phyloP scores from a whole-genome alignment of 192 early-diverging fungal genomes.

The Entrophospora sp. region DNA sequence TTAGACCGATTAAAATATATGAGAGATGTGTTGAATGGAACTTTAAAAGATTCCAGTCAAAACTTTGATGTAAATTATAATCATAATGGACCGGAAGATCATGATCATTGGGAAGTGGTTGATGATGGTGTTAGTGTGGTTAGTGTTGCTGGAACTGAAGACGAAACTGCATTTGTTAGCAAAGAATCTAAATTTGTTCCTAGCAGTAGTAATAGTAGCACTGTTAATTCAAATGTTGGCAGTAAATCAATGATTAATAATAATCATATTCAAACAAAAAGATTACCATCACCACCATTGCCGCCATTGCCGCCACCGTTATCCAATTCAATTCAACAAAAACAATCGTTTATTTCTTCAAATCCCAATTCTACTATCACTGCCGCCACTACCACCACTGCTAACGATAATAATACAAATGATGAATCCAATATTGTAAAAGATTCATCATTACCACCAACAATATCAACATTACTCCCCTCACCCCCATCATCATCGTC shows the following conservation, averaged over 20 bases:
- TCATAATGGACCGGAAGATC: slow-evolving; percentile 10
- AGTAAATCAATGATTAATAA: too few relatives aligned
- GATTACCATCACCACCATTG: neutral
- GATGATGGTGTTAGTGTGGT: slow-evolving; percentile 19
- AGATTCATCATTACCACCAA: too few relatives aligned
- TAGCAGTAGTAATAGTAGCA: neutral
- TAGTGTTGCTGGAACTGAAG: slow-evolving; percentile 13
- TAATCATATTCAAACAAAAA: too few relatives aligned
- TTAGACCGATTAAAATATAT: slow-evolving; percentile 45
- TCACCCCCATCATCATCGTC: neutral
- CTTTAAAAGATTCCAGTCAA: slow-evolving; percentile 35
- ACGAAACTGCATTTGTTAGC: slow-evolving; percentile 9
- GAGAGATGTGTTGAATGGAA: slow-evolving; percentile 40
- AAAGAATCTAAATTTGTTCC: neutral
- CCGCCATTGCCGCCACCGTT: too few relatives aligned
- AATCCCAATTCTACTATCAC: neutral
- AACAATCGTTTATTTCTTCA: too few relatives aligned
- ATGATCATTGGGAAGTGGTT: slow-evolving; percentile 22
- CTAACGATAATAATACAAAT: neutral
- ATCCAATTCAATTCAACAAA: too few relatives aligned
- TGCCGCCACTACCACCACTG: neutral
- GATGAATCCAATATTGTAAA: neutral
- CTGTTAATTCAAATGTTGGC: too few relatives aligned
- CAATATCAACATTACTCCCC: neutral
- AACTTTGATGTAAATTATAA: slow-evolving; percentile 19